Base-by-base conservation (phyloP, 2,329 filamentous ascomycete species). In the Colletotrichum gloeosporioides region DNA sequence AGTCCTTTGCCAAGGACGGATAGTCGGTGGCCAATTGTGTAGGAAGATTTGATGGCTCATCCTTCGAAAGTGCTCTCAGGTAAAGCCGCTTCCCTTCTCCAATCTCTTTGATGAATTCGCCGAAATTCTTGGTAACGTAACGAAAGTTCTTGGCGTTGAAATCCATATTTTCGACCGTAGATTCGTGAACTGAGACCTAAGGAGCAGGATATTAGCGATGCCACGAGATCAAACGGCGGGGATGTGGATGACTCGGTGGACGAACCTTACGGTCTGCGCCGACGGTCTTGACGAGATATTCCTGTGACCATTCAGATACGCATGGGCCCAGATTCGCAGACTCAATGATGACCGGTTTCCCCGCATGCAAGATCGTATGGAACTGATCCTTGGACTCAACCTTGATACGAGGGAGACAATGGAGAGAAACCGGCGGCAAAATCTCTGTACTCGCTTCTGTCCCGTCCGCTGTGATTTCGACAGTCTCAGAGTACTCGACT, bases 71-170 rank as follows among this genome's bases (percentile, higher is more conserved):
- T 4, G 95, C 92, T 31, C 96, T 93, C n/a, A 98, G 87, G 82
- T 98, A 98, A 44, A 96, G 86, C 76, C 89, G 90, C 55, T 89
- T 89, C 13, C 94, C 94, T 7, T 83, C 82, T 25, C 89, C 84
- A 22, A 92, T 90, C 67, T 90, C 89, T 39, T 90, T 83, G 67
- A 96, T 87, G 82, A 98, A 96, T 0, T 89, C 85, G 2, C 88
- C 90, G 79, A 98, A 95, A 4, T 86, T 81, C 77, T 93, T 92
- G 6, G 92, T 95, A 10, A 90, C 87, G 82, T 98, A 98, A 49
- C 87, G 85, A 82, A 98, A 98, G 83, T 98, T 98, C 84, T 98
- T 98, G 62, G 89, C 87, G 73, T 92, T 92, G 81, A 98, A 98
- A 79, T 95, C 93, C 93, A 98, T 95, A 62, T 90, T 90, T 34